Percentiles rank a stretch among this genome's conserved stretches.
Evolutionary conservation across 2,329 filamentous ascomycete genomes (phyloP).

Genomic region (Scedosporium dehoogii): DNA sequence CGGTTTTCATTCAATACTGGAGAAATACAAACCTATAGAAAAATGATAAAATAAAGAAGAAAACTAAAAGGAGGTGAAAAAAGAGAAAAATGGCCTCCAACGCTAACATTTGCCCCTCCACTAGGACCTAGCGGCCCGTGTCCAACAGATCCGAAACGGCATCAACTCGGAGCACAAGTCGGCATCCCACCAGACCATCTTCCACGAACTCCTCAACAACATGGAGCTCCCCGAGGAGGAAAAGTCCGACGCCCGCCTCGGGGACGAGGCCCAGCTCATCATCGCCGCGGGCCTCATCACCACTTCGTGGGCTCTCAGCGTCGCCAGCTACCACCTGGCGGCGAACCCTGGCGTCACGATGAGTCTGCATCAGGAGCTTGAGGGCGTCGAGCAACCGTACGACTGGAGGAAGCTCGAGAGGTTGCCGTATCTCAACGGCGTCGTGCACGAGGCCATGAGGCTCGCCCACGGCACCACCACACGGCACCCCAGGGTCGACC

Average conservation of each 20-base stretch:
- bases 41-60: no score
- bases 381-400: not conserved
- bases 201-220: constrained; percentile 22
- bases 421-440: constrained; percentile 27
- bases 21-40: no score
- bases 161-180: constrained; percentile 24
- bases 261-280: constrained; percentile 28
- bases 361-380: constrained; percentile 23
- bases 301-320: constrained; percentile 24
- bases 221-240: constrained; percentile 21
- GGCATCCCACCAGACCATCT: constrained; percentile 24
- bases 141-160: constrained; percentile 20
- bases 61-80: no score
- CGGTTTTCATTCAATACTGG: no score
- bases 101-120: no score
- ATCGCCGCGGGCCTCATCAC: constrained; percentile 30
- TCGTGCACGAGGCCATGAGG: constrained; percentile 28
- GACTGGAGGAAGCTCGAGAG: constrained; percentile 18
- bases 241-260: constrained; percentile 23
- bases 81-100: no score
- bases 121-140: constrained; percentile 18
- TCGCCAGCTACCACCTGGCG: constrained; percentile 23
- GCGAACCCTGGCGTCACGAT: constrained; percentile 17
- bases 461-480: constrained; percentile 26
- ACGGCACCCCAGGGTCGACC: constrained; percentile 19